Conservation (phyloP, 2,329 filamentous ascomycete genomes). For the Zalaria sp. region DNA sequence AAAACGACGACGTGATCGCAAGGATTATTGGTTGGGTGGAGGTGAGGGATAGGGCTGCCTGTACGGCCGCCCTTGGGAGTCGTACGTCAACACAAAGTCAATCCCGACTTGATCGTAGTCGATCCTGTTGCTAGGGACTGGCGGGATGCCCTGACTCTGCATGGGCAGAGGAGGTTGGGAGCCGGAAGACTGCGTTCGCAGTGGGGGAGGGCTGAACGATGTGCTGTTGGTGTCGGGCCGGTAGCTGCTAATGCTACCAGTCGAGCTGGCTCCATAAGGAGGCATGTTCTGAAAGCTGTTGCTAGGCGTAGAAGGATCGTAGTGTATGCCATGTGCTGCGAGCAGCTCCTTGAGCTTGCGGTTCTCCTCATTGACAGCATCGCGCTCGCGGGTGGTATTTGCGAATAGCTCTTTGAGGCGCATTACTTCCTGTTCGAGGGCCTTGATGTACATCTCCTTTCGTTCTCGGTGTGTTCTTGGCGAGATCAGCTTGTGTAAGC, state of each 20-base stretch:
- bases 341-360: conserved; percentile 53
- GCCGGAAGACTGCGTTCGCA: conserved; percentile 5
- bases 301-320: conserved; percentile 30
- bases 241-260: conserved; percentile 48
- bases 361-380: conserved; percentile 66
- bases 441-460: conserved; percentile 92
- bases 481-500: conserved; percentile 8
- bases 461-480: conserved; percentile 84
- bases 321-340: conserved; percentile 42
- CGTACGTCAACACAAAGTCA: conserved; percentile 86
- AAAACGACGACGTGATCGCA: neutral
- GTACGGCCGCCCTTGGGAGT: conserved; percentile 19
- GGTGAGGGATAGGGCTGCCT: conserved; percentile 43
- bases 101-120: conserved; percentile 76
- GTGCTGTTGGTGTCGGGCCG: conserved; percentile 30
- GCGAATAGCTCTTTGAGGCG: conserved; percentile 77
- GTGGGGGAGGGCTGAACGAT: conserved; percentile 30
- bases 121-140: conserved; percentile 26
- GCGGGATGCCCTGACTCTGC: conserved; percentile 8
- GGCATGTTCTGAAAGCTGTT: conserved; percentile 16
- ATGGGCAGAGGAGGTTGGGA: conserved; percentile 6
- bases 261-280: conserved; percentile 27
- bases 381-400: conserved; percentile 59
- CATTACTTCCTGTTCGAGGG: conserved; percentile 80
- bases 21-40: conserved; percentile 37